Percentiles rank a stretch among this genome's conserved stretches.
These are phyloP conservation scores for carrot (Daucus carota) DNA, from an alignment of 129 eudicot genomes.

Conservation along the genomic window DH1_v3.0 NC_030387.2:24163001-24163500, in stretches of 20 bases:
- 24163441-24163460: too few species aligned
- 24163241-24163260: neutral
- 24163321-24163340: too few species aligned
- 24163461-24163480: too few species aligned
- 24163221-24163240: neutral
- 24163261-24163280: neutral
- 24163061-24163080: neutral
- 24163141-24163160: constrained; percentile 5
- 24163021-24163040: neutral
- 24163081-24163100: constrained; percentile 4
- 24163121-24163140: neutral
- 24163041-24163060: neutral
- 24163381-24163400: too few species aligned
- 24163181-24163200: neutral
- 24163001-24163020: neutral
- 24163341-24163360: too few species aligned
- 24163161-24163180: neutral
- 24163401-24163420: too few species aligned
- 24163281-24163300: neutral
- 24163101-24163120: neutral
- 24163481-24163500: too few species aligned
- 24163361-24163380: too few species aligned
- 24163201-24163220: neutral
- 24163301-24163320: neutral
- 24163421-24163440: too few species aligned